Evolutionary conservation across 2,329 filamentous ascomycete genomes (phyloP).

Genomic region (Nannizziopsis barbatae): DNA sequence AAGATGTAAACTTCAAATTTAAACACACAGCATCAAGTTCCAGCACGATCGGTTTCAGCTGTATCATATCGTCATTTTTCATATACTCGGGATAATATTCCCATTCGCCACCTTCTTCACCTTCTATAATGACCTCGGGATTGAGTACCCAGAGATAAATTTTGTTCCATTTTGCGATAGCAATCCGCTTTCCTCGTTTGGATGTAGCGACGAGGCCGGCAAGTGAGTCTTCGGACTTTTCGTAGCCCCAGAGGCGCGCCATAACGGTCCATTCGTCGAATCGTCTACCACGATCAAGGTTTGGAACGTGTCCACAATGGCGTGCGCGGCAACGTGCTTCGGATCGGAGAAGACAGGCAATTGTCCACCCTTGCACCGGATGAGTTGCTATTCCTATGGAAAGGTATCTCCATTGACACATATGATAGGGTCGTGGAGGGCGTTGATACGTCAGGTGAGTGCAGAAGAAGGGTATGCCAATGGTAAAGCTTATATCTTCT

Average conservation of each 20-base stretch:
- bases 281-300: conserved; percentile 33
- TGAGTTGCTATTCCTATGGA: conserved; percentile 30
- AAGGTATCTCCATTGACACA: conserved; percentile 33
- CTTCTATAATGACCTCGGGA: conserved; percentile 28
- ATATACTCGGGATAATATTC: conserved; percentile 27
- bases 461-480: conserved; percentile 32
- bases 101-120: conserved; percentile 16
- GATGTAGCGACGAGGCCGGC: conserved; percentile 32
- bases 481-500: conserved; percentile 24
- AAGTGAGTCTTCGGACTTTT: conserved; percentile 23
- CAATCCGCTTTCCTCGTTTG: conserved; percentile 28
- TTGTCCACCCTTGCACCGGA: conserved; percentile 21
- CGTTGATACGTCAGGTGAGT: conserved; percentile 22
- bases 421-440: conserved; percentile 7
- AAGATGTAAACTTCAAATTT: conserved; percentile 24
- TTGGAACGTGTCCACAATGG: conserved; percentile 26
- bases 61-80: conserved; percentile 17
- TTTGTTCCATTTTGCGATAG: conserved; percentile 34
- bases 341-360: conserved; percentile 31
- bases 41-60: conserved; percentile 27
- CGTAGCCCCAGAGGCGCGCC: conserved; percentile 29
- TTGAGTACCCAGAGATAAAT: conserved; percentile 33
- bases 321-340: conserved; percentile 21
- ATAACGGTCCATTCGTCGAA: conserved; percentile 28
- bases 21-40: conserved; percentile 31